These are phyloP conservation scores for Onygena corvina DNA, from an alignment of 2,329 filamentous ascomycete species.

Conservation along the genomic window DNA sequence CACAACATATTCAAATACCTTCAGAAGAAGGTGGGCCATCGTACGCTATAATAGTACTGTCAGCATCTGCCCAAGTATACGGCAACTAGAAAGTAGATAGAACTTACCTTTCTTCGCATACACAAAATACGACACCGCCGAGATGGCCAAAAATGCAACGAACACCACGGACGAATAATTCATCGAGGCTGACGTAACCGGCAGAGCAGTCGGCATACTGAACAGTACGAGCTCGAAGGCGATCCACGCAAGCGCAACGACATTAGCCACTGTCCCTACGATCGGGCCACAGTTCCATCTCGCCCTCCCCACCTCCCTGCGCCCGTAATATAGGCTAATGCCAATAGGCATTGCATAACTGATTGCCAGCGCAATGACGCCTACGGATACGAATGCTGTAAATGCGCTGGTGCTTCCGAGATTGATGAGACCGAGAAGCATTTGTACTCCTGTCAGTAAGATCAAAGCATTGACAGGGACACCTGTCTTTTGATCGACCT, in stretches of 20 bases:
- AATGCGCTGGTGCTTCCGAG: constrained; percentile 39
- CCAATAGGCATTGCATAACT: constrained; percentile 47
- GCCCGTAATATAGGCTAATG: constrained; percentile 26
- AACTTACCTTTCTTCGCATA: constrained; percentile 17
- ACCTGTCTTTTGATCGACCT: constrained; percentile 26
- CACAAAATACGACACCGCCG: constrained; percentile 40
- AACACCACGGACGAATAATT: constrained; percentile 51
- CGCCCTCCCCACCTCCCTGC: constrained; percentile 39
- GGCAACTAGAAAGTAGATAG: background rate
- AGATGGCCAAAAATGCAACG: constrained; percentile 42
- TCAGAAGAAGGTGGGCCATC: constrained; percentile 13
- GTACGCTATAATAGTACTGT: constrained; percentile 8
- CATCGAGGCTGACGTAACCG: constrained; percentile 42
- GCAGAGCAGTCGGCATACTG: constrained; percentile 42
- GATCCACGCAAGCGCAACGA: constrained; percentile 39
- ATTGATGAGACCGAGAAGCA: constrained; percentile 41
- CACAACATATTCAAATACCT: constrained; percentile 5
- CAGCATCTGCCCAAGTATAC: background rate
- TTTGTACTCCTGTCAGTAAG: constrained; percentile 36
- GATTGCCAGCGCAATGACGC: constrained; percentile 45
- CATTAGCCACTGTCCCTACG: constrained; percentile 30
- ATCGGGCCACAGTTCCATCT: constrained; percentile 37
- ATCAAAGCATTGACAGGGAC: constrained; percentile 34
- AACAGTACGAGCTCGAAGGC: constrained; percentile 44
- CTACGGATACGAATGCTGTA: constrained; percentile 42